Conservation (phyloP, 768 basidiomycete species). For the Xerocomellus intermedius region DNA sequence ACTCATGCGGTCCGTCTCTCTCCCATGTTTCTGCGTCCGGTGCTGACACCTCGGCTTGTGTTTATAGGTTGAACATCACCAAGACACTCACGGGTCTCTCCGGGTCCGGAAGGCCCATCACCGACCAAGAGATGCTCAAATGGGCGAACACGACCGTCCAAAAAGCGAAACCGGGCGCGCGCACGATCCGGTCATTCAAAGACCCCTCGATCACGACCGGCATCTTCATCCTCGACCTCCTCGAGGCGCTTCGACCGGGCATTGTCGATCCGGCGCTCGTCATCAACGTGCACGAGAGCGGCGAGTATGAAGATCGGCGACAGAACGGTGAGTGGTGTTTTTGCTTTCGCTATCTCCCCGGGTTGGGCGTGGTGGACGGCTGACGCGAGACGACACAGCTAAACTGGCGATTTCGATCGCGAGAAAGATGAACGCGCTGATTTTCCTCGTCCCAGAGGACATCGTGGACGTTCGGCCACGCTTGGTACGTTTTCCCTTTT, state of each 20-base stretch:
- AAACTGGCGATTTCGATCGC: conserved; percentile 98
- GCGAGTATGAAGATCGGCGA: conserved; percentile 83
- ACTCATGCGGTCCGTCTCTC: conserved; percentile 72
- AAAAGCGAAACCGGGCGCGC: conserved; percentile 54
- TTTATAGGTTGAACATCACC: conserved; percentile 74
- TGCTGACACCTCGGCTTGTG: not conserved
- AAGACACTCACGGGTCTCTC: conserved; percentile 81
- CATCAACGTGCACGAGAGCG: conserved; percentile 53
- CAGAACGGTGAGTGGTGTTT: conserved; percentile 71
- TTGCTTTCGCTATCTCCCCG: not conserved
- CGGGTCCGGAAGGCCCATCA: conserved; percentile 75
- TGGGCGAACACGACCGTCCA: conserved; percentile 95
- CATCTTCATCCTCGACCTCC: conserved; percentile 88
- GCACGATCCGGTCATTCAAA: conserved; percentile 87
- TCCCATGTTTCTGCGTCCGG: no score
- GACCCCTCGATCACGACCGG: conserved; percentile 88
- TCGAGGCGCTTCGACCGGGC: conserved; percentile 89
- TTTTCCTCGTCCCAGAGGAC: conserved; percentile 96
- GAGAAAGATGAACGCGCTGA: conserved; percentile 94
- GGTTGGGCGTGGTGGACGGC: not conserved
- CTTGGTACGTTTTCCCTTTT: conserved; percentile 53
- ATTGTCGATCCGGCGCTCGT: conserved; percentile 91
- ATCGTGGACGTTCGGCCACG: conserved; percentile 93
- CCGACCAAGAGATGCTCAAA: conserved; percentile 89
- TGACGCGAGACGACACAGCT: conserved; percentile 46